Evolutionary conservation across 2,329 filamentous ascomycete genomes (phyloP), one percentile per base, ranked within the genome.

Genomic region (Beauveria pseudobassiana): DNA sequence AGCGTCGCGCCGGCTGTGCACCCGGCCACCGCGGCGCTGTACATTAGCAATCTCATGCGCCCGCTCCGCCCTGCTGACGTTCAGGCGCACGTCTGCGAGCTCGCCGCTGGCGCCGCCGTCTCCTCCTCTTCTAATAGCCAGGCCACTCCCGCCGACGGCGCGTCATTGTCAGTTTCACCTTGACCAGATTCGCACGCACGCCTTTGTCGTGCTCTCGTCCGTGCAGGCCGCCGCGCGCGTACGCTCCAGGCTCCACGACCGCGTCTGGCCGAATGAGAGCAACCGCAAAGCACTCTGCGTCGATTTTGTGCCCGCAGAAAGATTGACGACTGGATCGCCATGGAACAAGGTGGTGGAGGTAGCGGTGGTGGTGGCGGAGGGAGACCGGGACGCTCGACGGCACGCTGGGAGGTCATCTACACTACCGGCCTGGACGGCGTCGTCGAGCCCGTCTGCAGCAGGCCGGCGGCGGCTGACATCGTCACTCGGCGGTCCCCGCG

Each of bases 11-110:
- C 87, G 7, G 82, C 90, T 0, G 75, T 87, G 42, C 90, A 95
- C 72, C 82, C 85, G 24, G 86, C 88, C 5, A 93, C 92, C 3
- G 76, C 85, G 38, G 88, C 90, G 18, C 78, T 98, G 52, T 98
- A 97, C 76, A 95, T 98, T 67, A 87, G 88, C 72, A 88, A 96
- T 69, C 85, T 98, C 60, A 93, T 96, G 85, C 87, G 93, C 52
- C 93, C 95, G 10, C 79, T 98, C 24, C 88, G 91, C 63, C 82
- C 86, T 0, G 77, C 79, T 28, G 78, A 80, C 20, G 82, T 98
- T 1, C 85, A 84, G 67, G 80, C 82, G 1, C 86, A 97, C 69
- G 80, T 98, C 5, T 72, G 83, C 49, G 77, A 82, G 7, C 82
- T 97, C 46, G 90, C 91, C 2, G 80, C 86, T 3, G 90, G 91